Conservation (phyloP, 805 yeast genomes). For the Starmera amethionina region DNA sequence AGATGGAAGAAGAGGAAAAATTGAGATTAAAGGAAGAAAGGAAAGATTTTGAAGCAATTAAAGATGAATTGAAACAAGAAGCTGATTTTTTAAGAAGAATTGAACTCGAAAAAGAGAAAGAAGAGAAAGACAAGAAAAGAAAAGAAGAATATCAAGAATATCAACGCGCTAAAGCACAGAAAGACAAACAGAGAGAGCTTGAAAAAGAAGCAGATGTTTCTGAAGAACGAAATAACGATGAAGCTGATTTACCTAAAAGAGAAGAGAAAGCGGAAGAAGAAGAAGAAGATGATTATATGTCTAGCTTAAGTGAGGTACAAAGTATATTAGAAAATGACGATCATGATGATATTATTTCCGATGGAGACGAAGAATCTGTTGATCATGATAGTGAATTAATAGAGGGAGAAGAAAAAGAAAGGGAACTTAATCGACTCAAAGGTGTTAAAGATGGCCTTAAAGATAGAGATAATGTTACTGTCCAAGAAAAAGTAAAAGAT, state of each 20-base stretch:
- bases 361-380: slow-evolving; percentile 9
- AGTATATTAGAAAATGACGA: slow-evolving; percentile 18
- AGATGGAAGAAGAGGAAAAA: slow-evolving; percentile 34
- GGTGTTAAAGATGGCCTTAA: slow-evolving; percentile 1
- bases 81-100: not conserved
- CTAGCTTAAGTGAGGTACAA: slow-evolving; percentile 2
- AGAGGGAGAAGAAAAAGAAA: slow-evolving; percentile 5
- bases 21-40: slow-evolving; percentile 12
- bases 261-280: not conserved
- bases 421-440: not conserved
- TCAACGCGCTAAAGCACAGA: slow-evolving; percentile 10
- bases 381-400: slow-evolving; percentile 3
- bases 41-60: slow-evolving; percentile 5
- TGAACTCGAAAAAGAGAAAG: slow-evolving; percentile 1
- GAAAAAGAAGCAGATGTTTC: slow-evolving; percentile 15
- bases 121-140: slow-evolving; percentile 1
- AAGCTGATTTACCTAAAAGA: not conserved
- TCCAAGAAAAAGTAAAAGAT: no score
- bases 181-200: slow-evolving; percentile 2
- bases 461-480: no score
- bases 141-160: not conserved
- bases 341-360: slow-evolving; percentile 5
- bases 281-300: not conserved
- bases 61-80: slow-evolving; percentile 4
- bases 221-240: not conserved